A percentile compares a stretch with the other conserved stretches of the same genome.
These are phyloP conservation scores for Xylaria flabelliformis DNA, from an alignment of 495 filamentous ascomycete species.

Conservation along the genomic window DNA sequence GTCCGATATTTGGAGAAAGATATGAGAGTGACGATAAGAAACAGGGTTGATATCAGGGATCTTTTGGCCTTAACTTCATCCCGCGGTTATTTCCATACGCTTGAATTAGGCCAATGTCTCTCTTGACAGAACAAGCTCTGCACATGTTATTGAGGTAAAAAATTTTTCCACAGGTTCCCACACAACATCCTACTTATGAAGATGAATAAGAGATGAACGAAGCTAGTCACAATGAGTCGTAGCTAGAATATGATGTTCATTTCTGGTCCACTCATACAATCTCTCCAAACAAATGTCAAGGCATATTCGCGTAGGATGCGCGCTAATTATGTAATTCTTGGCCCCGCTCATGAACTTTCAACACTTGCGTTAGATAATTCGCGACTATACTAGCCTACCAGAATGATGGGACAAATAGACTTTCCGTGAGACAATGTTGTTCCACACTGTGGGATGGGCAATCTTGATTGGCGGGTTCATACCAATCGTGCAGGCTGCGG, in stretches of 20 bases:
- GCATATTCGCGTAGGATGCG: background rate
- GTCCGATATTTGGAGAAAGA: background rate
- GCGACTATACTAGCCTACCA: background rate
- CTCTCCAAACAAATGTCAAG: background rate
- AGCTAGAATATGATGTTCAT: background rate
- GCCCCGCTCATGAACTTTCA: background rate
- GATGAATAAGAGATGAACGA: background rate
- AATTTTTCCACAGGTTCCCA: background rate
- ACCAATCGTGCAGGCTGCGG: background rate
- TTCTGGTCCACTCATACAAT: background rate
- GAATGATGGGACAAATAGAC: background rate
- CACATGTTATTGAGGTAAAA: background rate
- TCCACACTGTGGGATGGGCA: background rate
- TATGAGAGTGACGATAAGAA: background rate
- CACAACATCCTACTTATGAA: background rate
- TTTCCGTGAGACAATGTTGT: background rate
- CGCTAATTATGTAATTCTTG: slow-evolving; percentile 2
- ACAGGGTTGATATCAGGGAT: background rate
- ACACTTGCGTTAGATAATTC: background rate
- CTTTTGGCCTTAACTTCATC: background rate
- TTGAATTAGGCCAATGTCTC: background rate
- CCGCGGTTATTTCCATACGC: background rate
- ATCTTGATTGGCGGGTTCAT: background rate
- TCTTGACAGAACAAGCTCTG: background rate
- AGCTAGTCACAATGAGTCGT: background rate